A percentile compares a stretch with the other conserved stretches of the same genome.
These are phyloP conservation scores for Apiospora arundinis DNA, from an alignment of 2,329 filamentous ascomycete genomes.

Conservation along the genomic window DNA sequence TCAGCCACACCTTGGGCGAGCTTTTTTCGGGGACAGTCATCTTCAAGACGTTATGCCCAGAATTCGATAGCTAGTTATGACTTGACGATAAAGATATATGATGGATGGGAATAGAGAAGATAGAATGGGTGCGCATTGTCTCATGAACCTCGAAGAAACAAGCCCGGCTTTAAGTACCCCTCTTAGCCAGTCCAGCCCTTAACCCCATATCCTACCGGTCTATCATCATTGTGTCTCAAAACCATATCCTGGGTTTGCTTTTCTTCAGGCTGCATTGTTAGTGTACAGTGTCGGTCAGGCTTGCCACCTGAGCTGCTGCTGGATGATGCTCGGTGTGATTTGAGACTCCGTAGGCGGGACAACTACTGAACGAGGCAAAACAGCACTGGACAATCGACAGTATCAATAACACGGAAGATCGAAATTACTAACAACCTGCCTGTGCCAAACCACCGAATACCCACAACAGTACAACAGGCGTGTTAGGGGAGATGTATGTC, in stretches of 20 bases:
- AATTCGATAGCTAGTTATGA: no score
- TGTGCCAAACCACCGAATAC: background rate
- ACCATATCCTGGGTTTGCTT: background rate
- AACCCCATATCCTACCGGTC: background rate
- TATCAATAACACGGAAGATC: background rate
- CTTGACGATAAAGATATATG: background rate
- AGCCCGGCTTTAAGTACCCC: background rate
- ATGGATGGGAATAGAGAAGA: background rate
- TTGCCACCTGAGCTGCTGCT: background rate
- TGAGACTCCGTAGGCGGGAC: background rate
- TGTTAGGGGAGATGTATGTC: background rate
- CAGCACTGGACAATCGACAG: background rate
- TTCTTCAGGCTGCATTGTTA: background rate
- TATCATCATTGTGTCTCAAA: background rate
- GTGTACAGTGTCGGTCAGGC: background rate
- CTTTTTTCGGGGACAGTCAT: background rate
- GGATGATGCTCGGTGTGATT: background rate
- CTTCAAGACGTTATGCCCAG: background rate
- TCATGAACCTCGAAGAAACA: background rate
- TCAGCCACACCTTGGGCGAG: slow-evolving; percentile 32
- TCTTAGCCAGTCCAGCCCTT: background rate
- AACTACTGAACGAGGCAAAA: background rate
- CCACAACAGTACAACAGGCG: background rate
- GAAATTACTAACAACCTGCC: background rate
- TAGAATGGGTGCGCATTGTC: background rate